Percentiles rank a stretch among this genome's conserved stretches.
phyloP scores from a whole-genome alignment of 331 rosid species.

The Rosa hybrid region DNA sequence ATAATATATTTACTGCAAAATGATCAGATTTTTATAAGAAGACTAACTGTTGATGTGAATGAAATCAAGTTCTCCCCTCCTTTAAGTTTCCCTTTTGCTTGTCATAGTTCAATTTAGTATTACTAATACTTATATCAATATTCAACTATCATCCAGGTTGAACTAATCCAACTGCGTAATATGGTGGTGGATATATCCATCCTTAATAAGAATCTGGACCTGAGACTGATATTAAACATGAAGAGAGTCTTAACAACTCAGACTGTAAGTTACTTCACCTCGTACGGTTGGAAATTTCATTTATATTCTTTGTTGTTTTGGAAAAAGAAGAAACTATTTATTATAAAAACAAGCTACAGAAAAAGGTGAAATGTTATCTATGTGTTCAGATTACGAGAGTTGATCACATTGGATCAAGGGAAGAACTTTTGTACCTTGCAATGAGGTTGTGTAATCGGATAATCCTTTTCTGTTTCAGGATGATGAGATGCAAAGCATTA shows the following conservation, averaged over 20 bases:
- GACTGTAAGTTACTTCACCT: conserved; percentile 35
- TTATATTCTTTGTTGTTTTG: neutral
- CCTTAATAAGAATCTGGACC: conserved; percentile 42
- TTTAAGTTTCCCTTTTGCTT: too few species aligned
- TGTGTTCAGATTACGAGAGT: neutral
- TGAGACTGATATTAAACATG: conserved; percentile 47
- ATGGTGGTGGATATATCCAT: conserved; percentile 51
- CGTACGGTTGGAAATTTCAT: too few species aligned
- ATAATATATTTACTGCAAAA: neutral
- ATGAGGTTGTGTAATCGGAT: neutral
- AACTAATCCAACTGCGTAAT: conserved; percentile 36
- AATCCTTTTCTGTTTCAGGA: conserved; percentile 33
- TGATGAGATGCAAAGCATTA: conserved; percentile 50
- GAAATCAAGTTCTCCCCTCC: neutral
- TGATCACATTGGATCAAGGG: neutral
- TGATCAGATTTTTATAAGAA: neutral
- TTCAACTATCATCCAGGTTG: conserved; percentile 26
- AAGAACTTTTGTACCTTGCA: neutral
- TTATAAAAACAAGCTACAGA: neutral
- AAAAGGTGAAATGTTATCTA: neutral
- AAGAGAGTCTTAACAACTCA: conserved; percentile 28
- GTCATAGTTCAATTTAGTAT: too few species aligned
- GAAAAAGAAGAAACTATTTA: neutral
- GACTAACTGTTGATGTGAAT: neutral
- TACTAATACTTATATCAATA: too few species aligned